Evolutionary conservation across 2,329 filamentous ascomycete species (phyloP), one percentile per base, ranked within the genome.

Genomic region (Xylariaceae sp.): DNA sequence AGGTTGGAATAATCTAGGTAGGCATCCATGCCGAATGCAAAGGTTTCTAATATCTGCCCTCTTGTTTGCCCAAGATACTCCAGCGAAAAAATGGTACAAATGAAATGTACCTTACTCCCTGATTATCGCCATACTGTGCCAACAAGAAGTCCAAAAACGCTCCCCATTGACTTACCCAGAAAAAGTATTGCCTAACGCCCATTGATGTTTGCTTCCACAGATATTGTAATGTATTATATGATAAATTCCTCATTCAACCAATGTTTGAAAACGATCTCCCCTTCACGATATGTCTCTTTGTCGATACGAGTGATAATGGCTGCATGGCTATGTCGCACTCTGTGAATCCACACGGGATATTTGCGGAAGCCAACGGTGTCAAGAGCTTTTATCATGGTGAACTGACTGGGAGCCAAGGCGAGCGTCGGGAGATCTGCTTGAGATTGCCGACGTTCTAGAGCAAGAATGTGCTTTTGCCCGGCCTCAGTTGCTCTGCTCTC

Each of bases 251-350:
- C 76, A 42, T 83, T 75, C 2, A 90, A 69, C 86, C 88, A 97
- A 68, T 97, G 92, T 58, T 74, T 77, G 45, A 93, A 71, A 25
- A 96, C 88, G 11, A 87, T 64, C 59, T 77, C 80, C 0, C 92
- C 92, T 66, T 97, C 91, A 2, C 77, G 73, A 57, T 90, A 94
- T 1, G 66, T 69, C 41, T 76, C 70, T 61, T 80, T 83, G 32
- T 85, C 79, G 47, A 74, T 79, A 29, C 92, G 79, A 27, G 94
- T 83, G 52, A 97, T 88, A 38, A 97, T 95, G 3, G 91, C 91
- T 0, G 91, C 92, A 65, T 97, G 92, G 48, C 80, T 88, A 62
- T 95, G 88, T n/a, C 75, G 70, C 44, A 82, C 76, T 5, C 90
- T 86, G 53, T 86, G 85, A 32, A 93, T 91, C 67, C 85, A 83